A percentile compares a stretch with the other conserved stretches of the same genome.
Evolutionary conservation across 768 basidiomycete species (phyloP).

Genomic region (Tulasnella sp.): DNA sequence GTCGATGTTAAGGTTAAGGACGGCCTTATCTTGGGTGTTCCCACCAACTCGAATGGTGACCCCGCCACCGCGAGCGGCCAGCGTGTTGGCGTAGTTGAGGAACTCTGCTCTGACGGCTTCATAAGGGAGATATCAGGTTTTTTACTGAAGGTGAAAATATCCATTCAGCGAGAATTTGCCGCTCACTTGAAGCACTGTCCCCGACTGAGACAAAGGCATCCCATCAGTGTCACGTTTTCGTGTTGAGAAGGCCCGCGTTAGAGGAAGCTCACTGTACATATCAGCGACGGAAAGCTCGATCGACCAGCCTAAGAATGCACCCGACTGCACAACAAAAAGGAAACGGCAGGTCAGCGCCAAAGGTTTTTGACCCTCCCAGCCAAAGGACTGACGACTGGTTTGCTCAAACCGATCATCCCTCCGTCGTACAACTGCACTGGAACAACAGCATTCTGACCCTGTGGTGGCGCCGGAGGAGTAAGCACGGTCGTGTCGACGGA

Average conservation of each 20-base stretch:
- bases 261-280: conserved; percentile 33
- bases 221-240: not conserved
- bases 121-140: not conserved
- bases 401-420: conserved; percentile 4
- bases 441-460: not conserved
- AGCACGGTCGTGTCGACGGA: conserved; percentile 2
- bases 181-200: too few species aligned
- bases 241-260: not conserved
- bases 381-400: not conserved
- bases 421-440: conserved; percentile 11
- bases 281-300: conserved; percentile 55
- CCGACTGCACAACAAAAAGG: conserved; percentile 26
- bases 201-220: not conserved
- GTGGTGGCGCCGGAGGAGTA: conserved; percentile 8
- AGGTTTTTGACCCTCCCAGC: not conserved
- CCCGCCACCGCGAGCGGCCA: conserved; percentile 35
- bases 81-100: conserved; percentile 38
- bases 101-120: conserved; percentile 32
- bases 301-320: conserved; percentile 48
- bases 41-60: conserved; percentile 39
- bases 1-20: not conserved
- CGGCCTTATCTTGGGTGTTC: conserved; percentile 37
- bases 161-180: too few species aligned
- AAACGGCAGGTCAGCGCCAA: not conserved
- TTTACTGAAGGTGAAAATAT: not conserved